phyloP scores from a whole-genome alignment of 1,139 yeast genomes.

The Candida pseudoviswanathii region DNA sequence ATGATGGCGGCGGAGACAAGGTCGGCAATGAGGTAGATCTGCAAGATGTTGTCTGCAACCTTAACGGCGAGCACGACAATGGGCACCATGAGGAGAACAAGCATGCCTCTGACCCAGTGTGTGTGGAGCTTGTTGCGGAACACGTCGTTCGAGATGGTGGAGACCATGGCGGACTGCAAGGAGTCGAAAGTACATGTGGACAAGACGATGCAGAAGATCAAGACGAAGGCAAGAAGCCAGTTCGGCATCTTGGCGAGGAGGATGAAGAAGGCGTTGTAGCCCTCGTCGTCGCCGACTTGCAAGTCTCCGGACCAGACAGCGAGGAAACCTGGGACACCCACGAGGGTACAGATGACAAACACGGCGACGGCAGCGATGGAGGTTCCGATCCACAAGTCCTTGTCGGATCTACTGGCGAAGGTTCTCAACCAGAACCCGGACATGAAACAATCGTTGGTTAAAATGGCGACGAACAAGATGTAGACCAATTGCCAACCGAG shows the following conservation, averaged over 20 bases:
- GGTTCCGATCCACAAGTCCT: conserved; percentile 75
- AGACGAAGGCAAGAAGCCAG: conserved; percentile 83
- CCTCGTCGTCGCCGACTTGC: conserved; percentile 57
- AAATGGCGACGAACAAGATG: conserved; percentile 81
- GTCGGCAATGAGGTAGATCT: conserved; percentile 89
- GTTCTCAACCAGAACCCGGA: conserved; percentile 95
- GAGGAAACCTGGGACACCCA: conserved; percentile 81
- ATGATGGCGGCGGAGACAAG: conserved; percentile 83
- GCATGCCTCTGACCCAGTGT: conserved; percentile 70
- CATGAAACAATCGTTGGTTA: conserved; percentile 87
- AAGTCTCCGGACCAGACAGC: conserved; percentile 90
- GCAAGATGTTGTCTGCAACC: conserved; percentile 79
- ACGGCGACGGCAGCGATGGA: conserved; percentile 70
- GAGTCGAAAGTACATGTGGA: conserved; percentile 92
- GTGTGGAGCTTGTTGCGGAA: conserved; percentile 78
- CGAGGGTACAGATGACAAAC: conserved; percentile 64
- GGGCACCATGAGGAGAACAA: conserved; percentile 77
- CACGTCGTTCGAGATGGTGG: conserved; percentile 85
- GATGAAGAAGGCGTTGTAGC: conserved; percentile 69
- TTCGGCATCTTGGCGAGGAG: conserved; percentile 74
- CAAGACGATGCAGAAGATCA: conserved; percentile 70
- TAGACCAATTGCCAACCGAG: conserved; percentile 90
- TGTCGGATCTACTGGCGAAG: conserved; percentile 80
- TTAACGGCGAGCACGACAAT: conserved; percentile 80
- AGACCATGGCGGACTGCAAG: conserved; percentile 84